Percentiles rank a stretch among this genome's conserved stretches.
Evolutionary conservation across 2,329 filamentous ascomycete genomes (phyloP).

Genomic region (Claviceps digitariae): DNA sequence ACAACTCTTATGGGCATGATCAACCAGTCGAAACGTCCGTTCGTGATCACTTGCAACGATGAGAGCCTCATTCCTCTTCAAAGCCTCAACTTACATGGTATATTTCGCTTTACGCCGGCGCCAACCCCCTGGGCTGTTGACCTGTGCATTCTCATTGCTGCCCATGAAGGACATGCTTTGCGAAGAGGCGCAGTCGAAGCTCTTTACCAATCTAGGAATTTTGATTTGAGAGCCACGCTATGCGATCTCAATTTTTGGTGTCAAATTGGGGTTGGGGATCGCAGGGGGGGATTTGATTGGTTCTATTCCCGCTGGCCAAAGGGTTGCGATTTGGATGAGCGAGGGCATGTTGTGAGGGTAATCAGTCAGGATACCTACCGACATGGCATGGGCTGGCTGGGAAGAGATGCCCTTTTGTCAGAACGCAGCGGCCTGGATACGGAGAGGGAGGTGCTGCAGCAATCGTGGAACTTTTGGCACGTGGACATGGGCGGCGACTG

Average conservation of each 20-base stretch:
- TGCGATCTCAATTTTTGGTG: conserved; percentile 92
- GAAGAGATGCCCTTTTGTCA: conserved; percentile 40
- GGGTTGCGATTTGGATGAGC: conserved; percentile 52
- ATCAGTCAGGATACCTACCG: conserved; percentile 70
- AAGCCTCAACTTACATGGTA: conserved; percentile 66
- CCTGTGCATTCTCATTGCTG: conserved; percentile 68
- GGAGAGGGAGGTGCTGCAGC: conserved; percentile 49
- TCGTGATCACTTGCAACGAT: conserved; percentile 91
- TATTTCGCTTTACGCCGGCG: conserved; percentile 61
- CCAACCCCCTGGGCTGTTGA: conserved; percentile 59
- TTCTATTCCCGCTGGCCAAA: conserved; percentile 66
- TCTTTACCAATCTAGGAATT: conserved; percentile 54
- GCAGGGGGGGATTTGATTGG: conserved; percentile 83
- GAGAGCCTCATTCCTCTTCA: conserved; percentile 68
- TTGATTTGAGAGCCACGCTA: conserved; percentile 69
- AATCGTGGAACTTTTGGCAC: conserved; percentile 55
- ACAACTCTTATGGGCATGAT: conserved; percentile 65
- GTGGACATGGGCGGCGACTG: conserved; percentile 49
- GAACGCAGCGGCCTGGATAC: conserved; percentile 24
- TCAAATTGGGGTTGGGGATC: conserved; percentile 83
- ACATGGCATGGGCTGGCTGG: conserved; percentile 64
- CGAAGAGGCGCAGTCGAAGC: conserved; percentile 49
- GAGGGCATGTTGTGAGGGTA: conserved; percentile 59
- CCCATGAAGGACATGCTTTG: conserved; percentile 77
- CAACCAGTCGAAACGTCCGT: conserved; percentile 72